Evolutionary conservation across 1,139 yeast species (phyloP), one percentile per base, ranked within the genome.

Genomic region (Suhomyces panamericanus): DNA sequence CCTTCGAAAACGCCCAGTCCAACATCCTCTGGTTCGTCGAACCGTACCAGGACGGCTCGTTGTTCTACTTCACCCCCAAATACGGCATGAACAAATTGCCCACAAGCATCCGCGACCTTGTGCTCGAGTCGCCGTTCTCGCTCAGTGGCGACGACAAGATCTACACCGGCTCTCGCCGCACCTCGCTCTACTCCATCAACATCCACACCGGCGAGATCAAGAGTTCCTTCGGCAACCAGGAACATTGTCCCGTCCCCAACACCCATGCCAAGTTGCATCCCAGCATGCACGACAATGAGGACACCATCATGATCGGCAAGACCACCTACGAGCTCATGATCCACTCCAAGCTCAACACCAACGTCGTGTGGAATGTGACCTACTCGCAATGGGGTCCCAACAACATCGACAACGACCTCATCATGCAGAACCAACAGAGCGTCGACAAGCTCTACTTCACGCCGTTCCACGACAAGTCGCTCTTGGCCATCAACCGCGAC

Each of bases 381-480:
- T 91, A 87, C 59, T 77, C 95, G 2, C 80, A 85, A 43, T 93
- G 98, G 97, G 96, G 95, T 7, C 96, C 96, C 24, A 91, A 91
- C 64, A 84, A 89, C 52, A 73, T 91, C 48, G 96, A 93, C 60
- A 72, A 75, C 34, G 93, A 86, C 58, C 71, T 91, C 48, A 81
- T 70, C 17, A 47, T 63, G 50, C 78, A 85, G 53, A 73, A 72
- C 48, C 64, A 63, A 35, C 70, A 75, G 38, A 78, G 88, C 4
- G 52, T 76, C 16, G 98, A 91, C 62, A 82, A 84, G 35, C 67
- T 88, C 4, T 87, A 87, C 55, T 83, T 93, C 51, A 85, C 95
- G 1, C 96, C 97, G 1, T 81, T 88, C 57, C 88, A 86, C 58
- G 95, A 88, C 58, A 81, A 77, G 55, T 81, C 88, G 5, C 66